Evolutionary conservation across 202 grass and related monocot species (phyloP), one percentile per base, ranked within the genome.

Genomic region (Alloteropsis angusta): DNA sequence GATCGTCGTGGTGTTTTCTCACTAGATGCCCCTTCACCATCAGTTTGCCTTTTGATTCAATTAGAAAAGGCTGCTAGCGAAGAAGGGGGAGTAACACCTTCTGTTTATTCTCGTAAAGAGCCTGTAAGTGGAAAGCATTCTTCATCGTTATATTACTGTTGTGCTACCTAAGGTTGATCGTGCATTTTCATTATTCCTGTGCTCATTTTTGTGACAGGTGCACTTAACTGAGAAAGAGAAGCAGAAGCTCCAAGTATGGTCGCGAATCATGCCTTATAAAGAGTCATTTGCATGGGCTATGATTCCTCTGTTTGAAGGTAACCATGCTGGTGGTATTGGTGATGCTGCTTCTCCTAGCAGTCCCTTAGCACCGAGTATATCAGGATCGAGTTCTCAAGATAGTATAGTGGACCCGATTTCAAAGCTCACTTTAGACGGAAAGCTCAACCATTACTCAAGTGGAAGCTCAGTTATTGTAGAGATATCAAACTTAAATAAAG

Each of bases 161-260:
- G 46, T 21, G 44, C 46, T 38, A 21, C 58, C 74, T 85, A 47
- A 47, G 9, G 44, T 72, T 5, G n/a, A 60, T 75, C 23, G 2
- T 68, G 42, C 71, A n/a, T 50, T 65, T 61, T 66, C 42, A 76
- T 75, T 56, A 41, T 52, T 61, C 43, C 82, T 76, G 66, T 23
- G 26, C 35, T 80, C 23, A 42, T 46, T 83, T 79, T 38, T 67
- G 72, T 90, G 60, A 34, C 58, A 99, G 96, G 90, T 89, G 74
- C 90, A 96, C 66, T 89, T 99, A 77, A 86, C 84, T 74, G 96
- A 99, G 30, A 95, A 89, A 86, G 96, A 99, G 83, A 99, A 89
- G 77, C 96, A 99, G 66, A 99, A 96, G 53, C 90, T 99, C 22
- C 96, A 99, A 89, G 84, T 99, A 55, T 99, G 96, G 96, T 99